Percentiles rank a stretch among this genome's conserved stretches.
Evolutionary conservation across 2,329 filamentous ascomycete genomes (phyloP).

Genomic region (Sarocladiaceae sp.): DNA sequence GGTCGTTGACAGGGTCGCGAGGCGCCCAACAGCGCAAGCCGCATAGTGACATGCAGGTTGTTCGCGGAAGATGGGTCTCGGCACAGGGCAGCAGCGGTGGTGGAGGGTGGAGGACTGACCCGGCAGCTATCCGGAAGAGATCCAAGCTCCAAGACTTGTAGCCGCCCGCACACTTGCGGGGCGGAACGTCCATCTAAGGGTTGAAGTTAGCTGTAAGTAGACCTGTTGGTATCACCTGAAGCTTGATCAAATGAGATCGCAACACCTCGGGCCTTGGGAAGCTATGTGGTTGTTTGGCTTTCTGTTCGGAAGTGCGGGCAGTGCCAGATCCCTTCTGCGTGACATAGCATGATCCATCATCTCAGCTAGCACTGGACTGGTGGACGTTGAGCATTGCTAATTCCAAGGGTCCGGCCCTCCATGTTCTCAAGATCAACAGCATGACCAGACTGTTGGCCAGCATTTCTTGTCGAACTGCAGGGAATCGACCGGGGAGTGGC

Average conservation of each 20-base stretch:
- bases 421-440: neutral
- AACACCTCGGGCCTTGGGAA: too few species aligned
- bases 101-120: neutral
- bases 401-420: neutral
- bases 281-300: too few species aligned
- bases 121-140: constrained; percentile 4
- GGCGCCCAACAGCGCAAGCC: neutral
- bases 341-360: neutral
- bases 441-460: neutral
- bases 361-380: neutral
- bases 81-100: neutral
- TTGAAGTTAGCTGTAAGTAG: too few species aligned
- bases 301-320: too few species aligned
- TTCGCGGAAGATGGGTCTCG: neutral
- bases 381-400: neutral
- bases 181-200: neutral
- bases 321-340: too few species aligned
- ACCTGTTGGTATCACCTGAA: too few species aligned
- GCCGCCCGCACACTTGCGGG: neutral
- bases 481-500: neutral
- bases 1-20: neutral
- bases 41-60: constrained; percentile 1
- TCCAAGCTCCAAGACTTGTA: neutral
- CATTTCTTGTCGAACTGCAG: neutral
- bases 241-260: too few species aligned